Evolutionary conservation across 495 filamentous ascomycete genomes (phyloP).

Genomic region (Penicillium robsamsonii): DNA sequence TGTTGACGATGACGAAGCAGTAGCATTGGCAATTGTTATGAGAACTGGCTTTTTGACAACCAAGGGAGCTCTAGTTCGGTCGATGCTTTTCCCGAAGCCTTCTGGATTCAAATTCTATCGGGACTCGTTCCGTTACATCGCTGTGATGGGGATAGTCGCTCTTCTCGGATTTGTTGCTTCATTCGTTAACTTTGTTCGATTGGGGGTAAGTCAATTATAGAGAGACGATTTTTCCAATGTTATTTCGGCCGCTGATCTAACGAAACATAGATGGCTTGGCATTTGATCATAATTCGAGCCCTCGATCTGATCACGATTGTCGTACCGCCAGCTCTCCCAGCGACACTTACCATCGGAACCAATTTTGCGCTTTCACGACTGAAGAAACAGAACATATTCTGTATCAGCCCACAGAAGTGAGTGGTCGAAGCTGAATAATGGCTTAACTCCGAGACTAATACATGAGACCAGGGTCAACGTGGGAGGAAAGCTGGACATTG

Average conservation of each 20-base stretch:
- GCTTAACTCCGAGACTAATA: slow-evolving; percentile 2
- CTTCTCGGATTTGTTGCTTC: slow-evolving; percentile 84
- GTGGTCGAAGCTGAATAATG: neutral
- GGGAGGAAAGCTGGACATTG: slow-evolving; percentile 88
- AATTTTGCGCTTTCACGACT: slow-evolving; percentile 90
- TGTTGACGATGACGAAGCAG: slow-evolving; percentile 80
- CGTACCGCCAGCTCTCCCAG: slow-evolving; percentile 94
- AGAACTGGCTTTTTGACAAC: slow-evolving; percentile 97
- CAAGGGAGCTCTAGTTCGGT: slow-evolving; percentile 92
- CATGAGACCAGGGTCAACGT: slow-evolving; percentile 69
- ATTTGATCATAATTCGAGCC: slow-evolving; percentile 85
- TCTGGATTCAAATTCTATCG: slow-evolving; percentile 98
- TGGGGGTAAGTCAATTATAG: slow-evolving; percentile 53
- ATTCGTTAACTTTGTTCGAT: slow-evolving; percentile 85
- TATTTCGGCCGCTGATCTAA: slow-evolving; percentile 20
- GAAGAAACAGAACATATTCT: slow-evolving; percentile 87
- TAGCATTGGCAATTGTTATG: slow-evolving; percentile 86
- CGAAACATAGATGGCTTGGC: slow-evolving; percentile 63
- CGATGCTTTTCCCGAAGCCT: slow-evolving; percentile 98
- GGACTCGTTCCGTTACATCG: slow-evolving; percentile 97
- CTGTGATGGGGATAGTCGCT: slow-evolving; percentile 92
- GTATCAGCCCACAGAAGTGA: slow-evolving; percentile 88
- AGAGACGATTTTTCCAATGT: neutral
- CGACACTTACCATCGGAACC: slow-evolving; percentile 92
- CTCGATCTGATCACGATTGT: slow-evolving; percentile 97